Evolutionary conservation across 2,329 filamentous ascomycete species (phyloP).

Genomic region (Chrysosporium keratinophilum): DNA sequence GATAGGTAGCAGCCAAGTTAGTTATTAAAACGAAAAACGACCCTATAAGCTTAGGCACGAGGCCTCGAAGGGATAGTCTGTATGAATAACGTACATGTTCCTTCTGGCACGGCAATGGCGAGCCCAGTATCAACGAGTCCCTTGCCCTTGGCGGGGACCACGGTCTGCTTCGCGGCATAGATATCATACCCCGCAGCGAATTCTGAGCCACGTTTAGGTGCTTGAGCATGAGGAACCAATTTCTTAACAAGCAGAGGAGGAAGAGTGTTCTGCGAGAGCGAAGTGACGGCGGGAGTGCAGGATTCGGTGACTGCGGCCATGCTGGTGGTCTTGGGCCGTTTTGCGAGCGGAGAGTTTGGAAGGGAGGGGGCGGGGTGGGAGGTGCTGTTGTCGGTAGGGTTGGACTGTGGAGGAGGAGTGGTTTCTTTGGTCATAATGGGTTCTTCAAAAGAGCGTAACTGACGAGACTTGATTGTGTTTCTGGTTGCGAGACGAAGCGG

Average conservation of each 20-base stretch:
- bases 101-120: slow-evolving; percentile 76
- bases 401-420: slow-evolving; percentile 29
- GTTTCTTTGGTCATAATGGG: slow-evolving; percentile 29
- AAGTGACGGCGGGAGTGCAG: slow-evolving; percentile 25
- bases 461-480: neutral
- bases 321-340: slow-evolving; percentile 57
- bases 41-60: no score
- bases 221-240: slow-evolving; percentile 63
- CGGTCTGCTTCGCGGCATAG: slow-evolving; percentile 63
- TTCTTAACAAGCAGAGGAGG: slow-evolving; percentile 79
- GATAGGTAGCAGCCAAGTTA: neutral
- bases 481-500: no score
- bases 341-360: slow-evolving; percentile 64
- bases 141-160: slow-evolving; percentile 72
- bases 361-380: slow-evolving; percentile 46
- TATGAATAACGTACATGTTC: slow-evolving; percentile 60
- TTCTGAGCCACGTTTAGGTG: slow-evolving; percentile 79
- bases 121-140: slow-evolving; percentile 84
- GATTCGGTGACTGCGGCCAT: slow-evolving; percentile 19
- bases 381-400: slow-evolving; percentile 19
- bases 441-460: neutral
- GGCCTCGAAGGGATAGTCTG: neutral
- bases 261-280: slow-evolving; percentile 29
- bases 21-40: neutral
- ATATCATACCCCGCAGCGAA: slow-evolving; percentile 92